These are phyloP conservation scores for Multifurca ochricompacta DNA, from an alignment of 768 basidiomycete species.

Conservation along the genomic window DNA sequence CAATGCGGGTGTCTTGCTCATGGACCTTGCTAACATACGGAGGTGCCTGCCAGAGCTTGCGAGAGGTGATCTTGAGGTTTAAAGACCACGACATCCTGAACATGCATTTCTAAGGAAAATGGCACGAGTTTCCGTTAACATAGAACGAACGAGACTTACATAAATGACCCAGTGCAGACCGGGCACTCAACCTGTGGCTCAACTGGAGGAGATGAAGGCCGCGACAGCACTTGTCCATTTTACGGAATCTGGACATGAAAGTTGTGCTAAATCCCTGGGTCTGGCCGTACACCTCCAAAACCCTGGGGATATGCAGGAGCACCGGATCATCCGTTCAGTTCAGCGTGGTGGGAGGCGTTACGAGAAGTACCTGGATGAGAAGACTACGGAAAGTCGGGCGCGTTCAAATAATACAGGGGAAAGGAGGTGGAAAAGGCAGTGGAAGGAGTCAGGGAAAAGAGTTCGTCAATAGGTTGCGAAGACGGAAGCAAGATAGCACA, in stretches of 20 bases:
- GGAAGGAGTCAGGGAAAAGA: neutral
- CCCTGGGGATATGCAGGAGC: slow-evolving; percentile 52
- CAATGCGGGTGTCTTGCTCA: slow-evolving; percentile 47
- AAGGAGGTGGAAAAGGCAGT: neutral
- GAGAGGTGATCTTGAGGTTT: slow-evolving; percentile 24
- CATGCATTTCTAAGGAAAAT: slow-evolving; percentile 35
- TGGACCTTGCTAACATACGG: slow-evolving; percentile 40
- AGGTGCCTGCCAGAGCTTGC: slow-evolving; percentile 20
- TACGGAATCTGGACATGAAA: slow-evolving; percentile 41
- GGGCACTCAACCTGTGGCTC: slow-evolving; percentile 24
- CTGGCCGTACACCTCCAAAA: slow-evolving; percentile 47
- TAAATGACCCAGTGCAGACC: slow-evolving; percentile 30
- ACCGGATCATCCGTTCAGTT: slow-evolving; percentile 41
- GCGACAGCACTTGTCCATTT: slow-evolving; percentile 48
- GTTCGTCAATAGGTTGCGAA: neutral
- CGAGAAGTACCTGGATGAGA: slow-evolving; percentile 38
- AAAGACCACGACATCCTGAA: slow-evolving; percentile 49
- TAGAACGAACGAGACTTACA: slow-evolving; percentile 58
- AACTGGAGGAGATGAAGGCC: slow-evolving; percentile 29
- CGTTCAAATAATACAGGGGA: neutral
- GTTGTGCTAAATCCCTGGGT: slow-evolving; percentile 43
- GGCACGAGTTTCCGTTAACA: slow-evolving; percentile 33
- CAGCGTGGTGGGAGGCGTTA: slow-evolving; percentile 40
- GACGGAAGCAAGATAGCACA: neutral
- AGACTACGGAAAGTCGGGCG: slow-evolving; percentile 20